phyloP scores from a whole-genome alignment of 177 flowering plant species.

The Tripterygium wilfordii region DNA sequence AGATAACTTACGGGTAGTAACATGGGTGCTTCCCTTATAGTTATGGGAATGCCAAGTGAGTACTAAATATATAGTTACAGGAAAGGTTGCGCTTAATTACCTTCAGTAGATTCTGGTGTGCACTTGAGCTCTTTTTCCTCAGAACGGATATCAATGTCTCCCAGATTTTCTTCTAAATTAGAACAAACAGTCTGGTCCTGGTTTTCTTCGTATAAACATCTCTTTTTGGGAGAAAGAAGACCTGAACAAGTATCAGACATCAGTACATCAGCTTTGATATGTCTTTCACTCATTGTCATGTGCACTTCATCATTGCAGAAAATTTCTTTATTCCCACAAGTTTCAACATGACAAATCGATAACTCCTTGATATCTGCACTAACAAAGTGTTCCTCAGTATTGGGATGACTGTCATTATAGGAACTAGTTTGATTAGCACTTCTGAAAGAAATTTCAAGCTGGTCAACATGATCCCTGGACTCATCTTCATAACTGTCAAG shows the following conservation, averaged over 20 bases:
- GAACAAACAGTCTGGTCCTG: slow-evolving; percentile 5
- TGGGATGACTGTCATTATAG: slow-evolving; percentile 6
- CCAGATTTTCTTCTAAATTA: slow-evolving; percentile 6
- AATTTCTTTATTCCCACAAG: slow-evolving; percentile 9
- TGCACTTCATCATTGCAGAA: slow-evolving; percentile 8
- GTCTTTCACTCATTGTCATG: slow-evolving; percentile 1
- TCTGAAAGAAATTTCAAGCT: slow-evolving; percentile 5
- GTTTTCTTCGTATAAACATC: slow-evolving; percentile 6
- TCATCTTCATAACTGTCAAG: slow-evolving; percentile 47
- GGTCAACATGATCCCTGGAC: slow-evolving; percentile 9
- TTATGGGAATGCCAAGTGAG: too few relatives aligned
- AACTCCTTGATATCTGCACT: slow-evolving; percentile 9
- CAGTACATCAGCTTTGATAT: slow-evolving; percentile 7
- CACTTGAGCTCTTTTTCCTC: slow-evolving; percentile 2
- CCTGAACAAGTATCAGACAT: slow-evolving; percentile 12
- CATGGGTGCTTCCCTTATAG: too few relatives aligned
- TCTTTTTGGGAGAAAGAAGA: slow-evolving; percentile 8
- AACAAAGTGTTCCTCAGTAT: slow-evolving; percentile 8
- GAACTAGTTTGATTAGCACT: slow-evolving; percentile 13
- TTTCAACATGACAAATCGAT: slow-evolving; percentile 13
- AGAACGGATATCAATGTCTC: slow-evolving; percentile 3
- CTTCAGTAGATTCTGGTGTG: slow-evolving; percentile 14
- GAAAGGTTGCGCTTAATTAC: slow-evolving; percentile 7
- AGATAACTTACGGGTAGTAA: too few relatives aligned
- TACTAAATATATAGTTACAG: too few relatives aligned